Conservation (phyloP, 2,329 filamentous ascomycete species). For the Pseudogymnoascus sp. region DNA sequence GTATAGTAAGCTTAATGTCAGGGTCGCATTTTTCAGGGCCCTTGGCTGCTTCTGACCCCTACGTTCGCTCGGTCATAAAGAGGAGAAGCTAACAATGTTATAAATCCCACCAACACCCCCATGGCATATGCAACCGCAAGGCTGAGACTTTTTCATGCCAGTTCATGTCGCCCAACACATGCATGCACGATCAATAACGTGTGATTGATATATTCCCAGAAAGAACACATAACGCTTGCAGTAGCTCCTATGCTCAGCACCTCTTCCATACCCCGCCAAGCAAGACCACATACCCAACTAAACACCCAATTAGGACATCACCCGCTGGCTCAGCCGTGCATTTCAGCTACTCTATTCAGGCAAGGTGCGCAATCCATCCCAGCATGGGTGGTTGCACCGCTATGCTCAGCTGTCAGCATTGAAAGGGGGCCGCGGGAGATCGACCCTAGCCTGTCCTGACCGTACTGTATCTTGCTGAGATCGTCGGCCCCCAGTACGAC, state of each 20-base stretch:
- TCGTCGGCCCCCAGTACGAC: neutral
- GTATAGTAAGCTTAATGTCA: neutral
- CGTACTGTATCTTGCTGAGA: constrained; percentile 3
- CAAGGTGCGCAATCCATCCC: neutral
- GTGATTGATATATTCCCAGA: neutral
- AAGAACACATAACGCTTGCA: neutral
- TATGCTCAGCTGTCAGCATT: neutral
- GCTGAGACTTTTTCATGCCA: neutral
- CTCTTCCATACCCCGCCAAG: neutral
- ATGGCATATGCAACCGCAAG: neutral
- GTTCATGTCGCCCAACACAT: neutral
- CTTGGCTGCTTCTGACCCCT: neutral
- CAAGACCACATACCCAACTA: neutral
- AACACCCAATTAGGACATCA: neutral
- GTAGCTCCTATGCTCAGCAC: neutral
- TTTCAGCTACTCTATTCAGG: neutral
- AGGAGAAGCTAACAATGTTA: neutral
- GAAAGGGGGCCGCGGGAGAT: neutral
- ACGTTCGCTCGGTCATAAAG: neutral
- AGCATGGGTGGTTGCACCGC: neutral
- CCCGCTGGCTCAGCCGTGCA: neutral
- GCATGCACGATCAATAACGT: neutral
- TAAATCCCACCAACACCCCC: neutral
- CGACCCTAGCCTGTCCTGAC: neutral
- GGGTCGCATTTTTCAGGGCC: neutral